phyloP scores from a whole-genome alignment of 2,329 filamentous ascomycete species.

The Grosmannia huntii region DNA sequence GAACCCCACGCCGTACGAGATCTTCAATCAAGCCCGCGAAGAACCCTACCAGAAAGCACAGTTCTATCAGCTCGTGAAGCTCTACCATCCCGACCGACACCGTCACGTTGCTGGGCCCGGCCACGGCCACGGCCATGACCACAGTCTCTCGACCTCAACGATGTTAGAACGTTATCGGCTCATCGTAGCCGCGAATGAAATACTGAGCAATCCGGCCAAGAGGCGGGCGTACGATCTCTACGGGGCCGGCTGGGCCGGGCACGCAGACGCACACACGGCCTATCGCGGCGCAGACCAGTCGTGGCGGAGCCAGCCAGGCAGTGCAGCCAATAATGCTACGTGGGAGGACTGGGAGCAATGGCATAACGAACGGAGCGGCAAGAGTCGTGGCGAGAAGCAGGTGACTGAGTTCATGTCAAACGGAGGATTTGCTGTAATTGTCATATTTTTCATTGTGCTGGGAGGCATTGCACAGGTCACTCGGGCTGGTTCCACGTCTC shows the following conservation, averaged over 20 bases:
- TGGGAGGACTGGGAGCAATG: constrained; percentile 97
- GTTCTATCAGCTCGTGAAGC: constrained; percentile 86
- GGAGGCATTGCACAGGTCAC: constrained; percentile 62
- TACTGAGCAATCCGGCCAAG: constrained; percentile 70
- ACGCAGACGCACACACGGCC: constrained; percentile 34
- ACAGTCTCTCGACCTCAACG: constrained; percentile 41
- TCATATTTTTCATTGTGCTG: constrained; percentile 55
- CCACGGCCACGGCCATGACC: constrained; percentile 22
- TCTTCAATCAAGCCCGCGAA: constrained; percentile 47
- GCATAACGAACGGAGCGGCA: constrained; percentile 42
- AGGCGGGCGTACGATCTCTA: constrained; percentile 70
- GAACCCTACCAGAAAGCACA: constrained; percentile 68
- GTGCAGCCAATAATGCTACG: constrained; percentile 61
- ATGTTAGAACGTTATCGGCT: constrained; percentile 84
- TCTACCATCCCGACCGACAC: constrained; percentile 79
- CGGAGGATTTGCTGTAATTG: constrained; percentile 59
- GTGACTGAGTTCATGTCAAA: constrained; percentile 61
- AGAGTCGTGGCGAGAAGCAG: constrained; percentile 25
- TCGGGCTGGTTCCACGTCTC: constrained; percentile 49
- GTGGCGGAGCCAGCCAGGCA: constrained; percentile 37
- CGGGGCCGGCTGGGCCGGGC: constrained; percentile 64
- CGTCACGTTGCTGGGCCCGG: constrained; percentile 16
- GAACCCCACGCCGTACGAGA: constrained; percentile 76
- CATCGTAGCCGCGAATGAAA: constrained; percentile 73
- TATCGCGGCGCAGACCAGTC: constrained; percentile 28